Base-by-base conservation (phyloP, 768 basidiomycete species). In the Hypsizygus marmoreus region DNA sequence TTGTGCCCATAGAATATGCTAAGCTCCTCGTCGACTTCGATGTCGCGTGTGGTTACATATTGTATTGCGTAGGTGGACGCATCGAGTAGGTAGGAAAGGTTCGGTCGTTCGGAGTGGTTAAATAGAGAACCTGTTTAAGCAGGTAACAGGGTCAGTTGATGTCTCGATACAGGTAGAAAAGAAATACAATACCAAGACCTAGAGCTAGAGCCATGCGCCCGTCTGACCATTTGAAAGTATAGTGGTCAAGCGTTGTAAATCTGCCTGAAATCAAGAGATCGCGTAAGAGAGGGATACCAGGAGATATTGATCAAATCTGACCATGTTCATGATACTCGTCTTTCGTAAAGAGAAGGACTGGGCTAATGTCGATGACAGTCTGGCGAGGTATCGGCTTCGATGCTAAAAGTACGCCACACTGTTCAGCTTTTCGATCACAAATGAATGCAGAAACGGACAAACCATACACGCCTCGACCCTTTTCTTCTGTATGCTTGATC, bases 331-430 rank as follows among this genome's bases (percentile, higher is more conserved):
- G 72, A 55, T 92, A 94, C 66, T 94, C 91, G 19, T 80, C 72
- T 45, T 76, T 74, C 4, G 70, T 62, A 57, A 95, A 80, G 9
- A 95, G 69, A n/a, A 95, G 68, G 14, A 91, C 89, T 2, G 95
- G 94, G 51, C 87, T 88, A 54, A 84, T 79, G 64, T 97, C 95
- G 49, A 97, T 61, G n/a, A 87, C 54, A 0, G 86, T 85, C 10
- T 79, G 73, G 9, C 75, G 65, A 14, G 83, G 73, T 49, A 93
- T 82, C 24, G 52, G 53, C 13, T 67, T 67, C 6, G 77, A 70
- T 16, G 88, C 81, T 81, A 46, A 25, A 33, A 12, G 24, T 13
- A 14, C 3, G 7, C 14, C 4, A 43, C 14, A 40, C 25, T 22
- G 19, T 7, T 26, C 37, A 48, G 26, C 4, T 19, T 11, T 26